Conservation (phyloP, 371 early-diverging fungal species). For the Blyttiomyces sp. region DNA sequence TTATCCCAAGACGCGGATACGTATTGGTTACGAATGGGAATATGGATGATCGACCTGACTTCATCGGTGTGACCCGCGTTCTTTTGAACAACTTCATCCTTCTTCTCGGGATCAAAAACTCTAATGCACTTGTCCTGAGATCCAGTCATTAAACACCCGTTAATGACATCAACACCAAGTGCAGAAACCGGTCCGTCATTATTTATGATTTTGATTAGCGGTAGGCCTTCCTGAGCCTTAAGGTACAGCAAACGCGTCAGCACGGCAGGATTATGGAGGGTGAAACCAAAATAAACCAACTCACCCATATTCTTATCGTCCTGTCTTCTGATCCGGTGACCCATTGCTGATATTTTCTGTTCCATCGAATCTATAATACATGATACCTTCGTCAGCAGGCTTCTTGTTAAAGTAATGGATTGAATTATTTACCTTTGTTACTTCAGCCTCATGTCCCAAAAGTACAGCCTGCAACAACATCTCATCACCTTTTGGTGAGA, state of each 20-base stretch:
- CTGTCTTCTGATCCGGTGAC: conserved; percentile 53
- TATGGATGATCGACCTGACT: conserved; percentile 44
- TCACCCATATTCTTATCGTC: conserved; percentile 47
- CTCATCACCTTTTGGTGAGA: conserved; percentile 40
- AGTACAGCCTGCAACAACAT: conserved; percentile 46
- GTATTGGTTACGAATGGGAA: conserved; percentile 48
- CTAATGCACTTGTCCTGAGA: conserved; percentile 46
- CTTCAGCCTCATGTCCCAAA: conserved; percentile 56
- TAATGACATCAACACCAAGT: conserved; percentile 41
- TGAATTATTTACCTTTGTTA: conserved; percentile 34
- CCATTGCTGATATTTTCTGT: conserved; percentile 38
- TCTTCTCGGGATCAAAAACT: conserved; percentile 48
- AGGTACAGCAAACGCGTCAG: no score
- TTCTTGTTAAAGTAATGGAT: not conserved
- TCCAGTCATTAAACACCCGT: conserved; percentile 49
- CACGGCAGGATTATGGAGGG: not conserved
- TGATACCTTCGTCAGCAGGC: no score
- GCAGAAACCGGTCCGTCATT: conserved; percentile 52
- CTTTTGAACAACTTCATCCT: conserved; percentile 46
- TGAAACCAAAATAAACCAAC: not conserved
- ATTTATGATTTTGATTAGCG: conserved; percentile 44
- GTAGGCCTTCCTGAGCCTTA: conserved; percentile 46
- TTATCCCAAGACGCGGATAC: conserved; percentile 55
- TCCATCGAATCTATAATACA: conserved; percentile 42
- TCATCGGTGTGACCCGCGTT: conserved; percentile 53